Evolutionary conservation across 805 yeast species (phyloP).

Genomic region (Sporopachydermia lactativora): DNA sequence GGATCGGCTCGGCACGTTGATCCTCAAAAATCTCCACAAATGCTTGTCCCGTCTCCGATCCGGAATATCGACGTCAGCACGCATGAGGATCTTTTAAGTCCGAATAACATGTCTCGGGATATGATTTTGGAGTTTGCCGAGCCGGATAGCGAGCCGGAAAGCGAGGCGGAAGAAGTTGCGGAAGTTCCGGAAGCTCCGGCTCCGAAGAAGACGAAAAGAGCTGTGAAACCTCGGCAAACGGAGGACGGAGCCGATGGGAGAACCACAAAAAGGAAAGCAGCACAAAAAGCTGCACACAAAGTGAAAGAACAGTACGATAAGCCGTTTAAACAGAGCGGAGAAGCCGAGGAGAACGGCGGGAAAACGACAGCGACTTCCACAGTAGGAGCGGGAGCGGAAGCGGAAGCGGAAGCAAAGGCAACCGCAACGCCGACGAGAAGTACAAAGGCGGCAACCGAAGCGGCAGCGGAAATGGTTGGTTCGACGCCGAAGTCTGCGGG

Average conservation of each 20-base stretch:
- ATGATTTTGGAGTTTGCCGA: not conserved
- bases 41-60: slow-evolving; percentile 9
- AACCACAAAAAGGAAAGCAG: slow-evolving; percentile 9
- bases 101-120: not conserved
- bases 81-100: not conserved
- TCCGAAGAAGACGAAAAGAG: too few relatives aligned
- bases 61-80: slow-evolving; percentile 9
- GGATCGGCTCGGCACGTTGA: not conserved
- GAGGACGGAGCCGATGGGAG: too few relatives aligned
- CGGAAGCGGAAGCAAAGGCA: slow-evolving; percentile 3
- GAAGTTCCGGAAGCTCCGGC: too few relatives aligned
- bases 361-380: not conserved
- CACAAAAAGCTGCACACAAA: slow-evolving; percentile 5
- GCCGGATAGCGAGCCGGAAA: not conserved
- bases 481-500: too few relatives aligned
- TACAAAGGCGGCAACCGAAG: too few relatives aligned
- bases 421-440: slow-evolving; percentile 5
- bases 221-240: too few relatives aligned
- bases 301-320: not conserved
- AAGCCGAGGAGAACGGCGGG: not conserved
- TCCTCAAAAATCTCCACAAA: slow-evolving; percentile 1
- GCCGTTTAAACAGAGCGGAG: too few relatives aligned
- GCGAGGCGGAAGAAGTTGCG: too few relatives aligned
- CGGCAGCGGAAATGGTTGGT: too few relatives aligned
- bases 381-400: slow-evolving; percentile 4